phyloP scores from a whole-genome alignment of 2,329 filamentous ascomycete genomes.

The Ceratocystis smalleyi region DNA sequence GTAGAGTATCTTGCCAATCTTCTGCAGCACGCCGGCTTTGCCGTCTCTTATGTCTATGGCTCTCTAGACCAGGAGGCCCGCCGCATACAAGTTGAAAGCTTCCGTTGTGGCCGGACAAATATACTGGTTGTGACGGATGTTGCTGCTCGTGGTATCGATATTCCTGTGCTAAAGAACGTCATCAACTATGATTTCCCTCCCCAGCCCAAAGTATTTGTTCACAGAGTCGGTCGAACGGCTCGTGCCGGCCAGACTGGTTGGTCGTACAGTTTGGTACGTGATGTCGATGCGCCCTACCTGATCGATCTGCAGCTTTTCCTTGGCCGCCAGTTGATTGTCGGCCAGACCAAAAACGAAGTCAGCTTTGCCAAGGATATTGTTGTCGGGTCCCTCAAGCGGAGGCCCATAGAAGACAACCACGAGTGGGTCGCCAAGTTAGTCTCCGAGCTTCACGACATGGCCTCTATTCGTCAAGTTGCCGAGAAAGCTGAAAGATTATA shows the following conservation, averaged over 20 bases:
- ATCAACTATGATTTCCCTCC: slow-evolving; percentile 98
- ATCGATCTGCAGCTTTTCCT: slow-evolving; percentile 90
- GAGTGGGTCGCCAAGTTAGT: slow-evolving; percentile 76
- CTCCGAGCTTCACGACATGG: slow-evolving; percentile 58
- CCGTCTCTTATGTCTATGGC: slow-evolving; percentile 88
- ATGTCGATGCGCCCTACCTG: slow-evolving; percentile 79
- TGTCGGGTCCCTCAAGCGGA: slow-evolving; percentile 59
- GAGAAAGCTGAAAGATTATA: slow-evolving; percentile 88
- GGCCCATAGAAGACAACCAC: slow-evolving; percentile 55
- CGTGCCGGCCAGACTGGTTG: slow-evolving; percentile 84
- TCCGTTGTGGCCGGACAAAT: slow-evolving; percentile 68
- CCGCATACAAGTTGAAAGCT: slow-evolving; percentile 81
- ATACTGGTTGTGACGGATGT: slow-evolving; percentile 94
- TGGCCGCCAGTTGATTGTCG: slow-evolving; percentile 65
- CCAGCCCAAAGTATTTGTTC: slow-evolving; percentile 91
- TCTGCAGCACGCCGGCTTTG: slow-evolving; percentile 67
- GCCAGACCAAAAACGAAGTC: slow-evolving; percentile 44
- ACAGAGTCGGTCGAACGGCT: slow-evolving; percentile 89
- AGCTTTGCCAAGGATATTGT: slow-evolving; percentile 75
- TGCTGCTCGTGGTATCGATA: slow-evolving; percentile 92
- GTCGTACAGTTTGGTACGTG: slow-evolving; percentile 84
- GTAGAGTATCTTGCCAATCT: slow-evolving; percentile 81
- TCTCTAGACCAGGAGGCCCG: slow-evolving; percentile 87
- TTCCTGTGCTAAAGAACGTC: slow-evolving; percentile 86
- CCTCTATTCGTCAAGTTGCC: slow-evolving; percentile 54